These are phyloP conservation scores for Caulochytrium protostelioides DNA, from an alignment of 371 early-diverging fungal species.

Conservation along the genomic window DNA sequence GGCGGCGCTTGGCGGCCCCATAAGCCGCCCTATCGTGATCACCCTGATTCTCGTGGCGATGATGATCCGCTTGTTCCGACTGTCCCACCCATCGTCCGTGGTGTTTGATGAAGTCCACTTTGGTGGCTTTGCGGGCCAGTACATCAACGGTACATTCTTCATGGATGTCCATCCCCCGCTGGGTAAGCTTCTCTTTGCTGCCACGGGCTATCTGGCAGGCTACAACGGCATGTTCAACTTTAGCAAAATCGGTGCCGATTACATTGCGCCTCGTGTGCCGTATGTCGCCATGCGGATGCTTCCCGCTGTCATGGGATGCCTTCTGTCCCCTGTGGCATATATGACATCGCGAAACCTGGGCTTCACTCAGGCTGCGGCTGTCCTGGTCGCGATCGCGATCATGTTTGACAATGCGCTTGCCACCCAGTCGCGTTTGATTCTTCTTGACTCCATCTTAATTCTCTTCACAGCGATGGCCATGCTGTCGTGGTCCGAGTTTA, in stretches of 20 bases:
- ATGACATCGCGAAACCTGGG: conserved; percentile 54
- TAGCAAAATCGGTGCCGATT: conserved; percentile 36
- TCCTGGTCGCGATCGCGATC: conserved; percentile 42
- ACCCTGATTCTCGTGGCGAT: too few species aligned
- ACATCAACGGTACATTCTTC: conserved; percentile 22
- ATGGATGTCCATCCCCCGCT: conserved; percentile 41
- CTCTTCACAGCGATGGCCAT: conserved; percentile 42
- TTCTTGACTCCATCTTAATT: conserved; percentile 75
- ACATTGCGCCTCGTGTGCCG: conserved; percentile 41
- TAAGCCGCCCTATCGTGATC: too few species aligned
- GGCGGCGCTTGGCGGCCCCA: too few species aligned
- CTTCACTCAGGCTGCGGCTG: conserved; percentile 38
- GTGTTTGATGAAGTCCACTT: conserved; percentile 49
- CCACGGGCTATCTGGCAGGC: conserved; percentile 68
- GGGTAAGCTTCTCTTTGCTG: conserved; percentile 93
- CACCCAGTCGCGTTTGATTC: conserved; percentile 65
- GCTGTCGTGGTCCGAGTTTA: conserved; percentile 20
- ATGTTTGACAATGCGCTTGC: conserved; percentile 53
- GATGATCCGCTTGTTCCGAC: too few species aligned
- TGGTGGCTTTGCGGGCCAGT: conserved; percentile 28
- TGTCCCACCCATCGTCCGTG: conserved; percentile 4
- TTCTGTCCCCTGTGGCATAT: conserved; percentile 54
- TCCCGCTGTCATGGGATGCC: conserved; percentile 45
- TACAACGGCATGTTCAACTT: conserved; percentile 79
- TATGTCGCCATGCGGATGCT: conserved; percentile 60